Evolutionary conservation across 2,329 filamentous ascomycete species (phyloP), one percentile per base, ranked within the genome.

Genomic region (Parastagonospora nodorum): DNA sequence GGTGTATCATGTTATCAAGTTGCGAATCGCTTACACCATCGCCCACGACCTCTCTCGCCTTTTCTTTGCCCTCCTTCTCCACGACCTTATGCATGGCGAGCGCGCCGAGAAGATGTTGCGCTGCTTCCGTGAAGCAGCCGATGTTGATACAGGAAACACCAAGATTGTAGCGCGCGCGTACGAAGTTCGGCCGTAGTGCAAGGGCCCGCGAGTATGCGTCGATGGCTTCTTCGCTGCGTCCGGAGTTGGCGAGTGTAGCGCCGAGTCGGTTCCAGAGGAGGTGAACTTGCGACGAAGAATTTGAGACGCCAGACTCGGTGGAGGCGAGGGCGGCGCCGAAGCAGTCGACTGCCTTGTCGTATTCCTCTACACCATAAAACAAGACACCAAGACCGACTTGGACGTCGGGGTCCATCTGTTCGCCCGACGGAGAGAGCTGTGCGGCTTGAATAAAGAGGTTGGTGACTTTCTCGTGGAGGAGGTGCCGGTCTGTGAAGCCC

Each of bases 141-240:
- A 97, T 96, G 76, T 97, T 97, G 74, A 99, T 97, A 75, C 94
- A 97, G 52, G 86, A 90, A 8, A 97, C 94, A 39, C 94, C 94
- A 1, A 99, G 84, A 75, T 99, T 99, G 79, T 99, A 99, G 38
- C 94, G 84, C 2, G 94, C 94, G 51, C 94, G 89, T 14, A 99
- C 95, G 71, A 99, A 99, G 78, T 99, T 99, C 47, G 93, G 90
- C 49, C 92, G 89, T 53, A 97, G 84, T 37, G 87, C 88, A 8
- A 99, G 84, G 0, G 94, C 94, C 70, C 93, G 91, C 67, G 95
- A 92, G 75, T 99, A 99, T 1, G 94, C 94, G 38, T 92, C 89
- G 66, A 99, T 99, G 51, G 94, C 94, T 75, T 99, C 94, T 77
- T 99, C 94, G 46, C 86, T 90, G 52, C 92, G 89, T 39, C 93